Conservation (phyloP, 305 asterid genomes). For the Fraxinus nigra region DNA sequence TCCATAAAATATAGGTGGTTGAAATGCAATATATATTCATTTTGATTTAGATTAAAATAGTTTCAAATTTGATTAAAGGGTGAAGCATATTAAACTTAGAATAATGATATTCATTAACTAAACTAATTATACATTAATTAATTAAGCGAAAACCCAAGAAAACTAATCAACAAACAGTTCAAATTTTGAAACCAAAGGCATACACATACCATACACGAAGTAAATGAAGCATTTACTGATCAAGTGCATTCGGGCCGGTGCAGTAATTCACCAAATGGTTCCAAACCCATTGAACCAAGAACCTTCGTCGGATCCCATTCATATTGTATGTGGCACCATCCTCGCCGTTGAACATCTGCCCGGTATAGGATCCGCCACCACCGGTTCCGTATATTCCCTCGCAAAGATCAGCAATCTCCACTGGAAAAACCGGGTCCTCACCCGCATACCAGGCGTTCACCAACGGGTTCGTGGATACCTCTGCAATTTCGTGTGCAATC, state of each 20-base stretch:
- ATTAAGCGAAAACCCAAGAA: not conserved
- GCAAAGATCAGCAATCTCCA: constrained; percentile 61
- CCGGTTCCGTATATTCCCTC: constrained; percentile 64
- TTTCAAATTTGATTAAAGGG: not conserved
- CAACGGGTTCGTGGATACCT: constrained; percentile 53
- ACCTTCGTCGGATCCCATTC: constrained; percentile 55
- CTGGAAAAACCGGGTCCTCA: constrained; percentile 52
- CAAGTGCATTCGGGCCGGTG: constrained; percentile 61
- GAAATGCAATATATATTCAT: no score
- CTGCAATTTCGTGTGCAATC: constrained; percentile 56
- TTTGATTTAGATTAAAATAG: no score
- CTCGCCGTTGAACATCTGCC: constrained; percentile 51
- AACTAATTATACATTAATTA: constrained; percentile 11
- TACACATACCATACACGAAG: not conserved
- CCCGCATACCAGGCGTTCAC: constrained; percentile 65
- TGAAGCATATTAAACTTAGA: not conserved
- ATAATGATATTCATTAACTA: not conserved
- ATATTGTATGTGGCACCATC: constrained; percentile 61
- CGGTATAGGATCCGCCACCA: constrained; percentile 58
- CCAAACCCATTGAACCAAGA: constrained; percentile 65
- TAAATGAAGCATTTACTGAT: constrained; percentile 41
- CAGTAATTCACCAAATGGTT: constrained; percentile 45
- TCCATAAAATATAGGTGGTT: no score
- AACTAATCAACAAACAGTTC: not conserved
- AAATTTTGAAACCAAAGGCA: not conserved